Evolutionary conservation across 257 asterid species (phyloP).

Genomic region (Jacaranda copaia): DNA sequence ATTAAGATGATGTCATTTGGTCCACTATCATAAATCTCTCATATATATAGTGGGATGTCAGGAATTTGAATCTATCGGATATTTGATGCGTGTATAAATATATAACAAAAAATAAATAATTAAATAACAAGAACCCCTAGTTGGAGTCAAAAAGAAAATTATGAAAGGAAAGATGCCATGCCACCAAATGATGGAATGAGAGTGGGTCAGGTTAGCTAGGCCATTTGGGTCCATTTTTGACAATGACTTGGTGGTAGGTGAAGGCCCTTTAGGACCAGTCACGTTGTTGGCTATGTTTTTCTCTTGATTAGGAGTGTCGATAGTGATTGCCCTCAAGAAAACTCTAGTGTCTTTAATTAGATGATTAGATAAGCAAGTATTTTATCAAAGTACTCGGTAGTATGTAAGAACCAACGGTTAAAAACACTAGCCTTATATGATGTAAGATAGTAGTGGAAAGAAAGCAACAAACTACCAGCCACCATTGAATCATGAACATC

Average conservation of each 20-base stretch:
- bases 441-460: too few relatives aligned
- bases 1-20: too few relatives aligned
- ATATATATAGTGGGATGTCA: too few relatives aligned
- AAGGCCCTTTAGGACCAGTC: constrained; percentile 39
- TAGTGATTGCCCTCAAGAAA: constrained; percentile 15
- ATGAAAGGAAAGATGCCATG: constrained; percentile 1
- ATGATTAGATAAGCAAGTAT: constrained; percentile 20
- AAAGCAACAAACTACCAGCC: too few relatives aligned
- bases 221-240: constrained; percentile 37
- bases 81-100: too few relatives aligned
- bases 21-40: too few relatives aligned
- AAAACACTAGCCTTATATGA: too few relatives aligned
- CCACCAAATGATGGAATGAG: background rate
- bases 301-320: background rate
- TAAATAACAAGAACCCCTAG: background rate
- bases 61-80: too few relatives aligned
- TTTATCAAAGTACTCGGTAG: background rate
- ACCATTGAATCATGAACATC: too few relatives aligned
- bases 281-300: constrained; percentile 15
- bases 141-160: too few relatives aligned
- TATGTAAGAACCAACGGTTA: too few relatives aligned
- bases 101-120: background rate
- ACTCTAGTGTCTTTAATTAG: background rate
- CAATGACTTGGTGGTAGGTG: constrained; percentile 46
- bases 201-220: background rate